Evolutionary conservation across 202 grass and related monocot species (phyloP).

Genomic region (Dendrocalamus latiflorus): DNA sequence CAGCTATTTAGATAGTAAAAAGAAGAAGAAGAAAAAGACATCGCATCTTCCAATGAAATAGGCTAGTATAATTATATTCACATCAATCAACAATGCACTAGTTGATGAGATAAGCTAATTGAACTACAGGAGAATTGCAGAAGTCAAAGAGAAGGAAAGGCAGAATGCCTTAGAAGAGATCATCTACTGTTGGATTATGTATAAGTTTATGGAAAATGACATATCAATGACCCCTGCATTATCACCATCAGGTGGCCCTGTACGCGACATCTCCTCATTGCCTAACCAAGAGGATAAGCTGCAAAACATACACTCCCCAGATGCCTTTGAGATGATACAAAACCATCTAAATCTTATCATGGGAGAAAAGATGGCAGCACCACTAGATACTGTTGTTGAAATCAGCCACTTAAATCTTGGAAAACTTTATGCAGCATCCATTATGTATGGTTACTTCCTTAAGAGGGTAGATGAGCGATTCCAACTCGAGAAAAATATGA

Average conservation of each 20-base stretch:
- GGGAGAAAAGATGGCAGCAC: too few species aligned
- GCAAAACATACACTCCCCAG: too few species aligned
- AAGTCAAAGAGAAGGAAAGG: conserved; percentile 95
- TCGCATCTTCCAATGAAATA: neutral
- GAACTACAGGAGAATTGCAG: conserved; percentile 83
- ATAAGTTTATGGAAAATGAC: conserved; percentile 82
- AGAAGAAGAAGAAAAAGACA: too few species aligned
- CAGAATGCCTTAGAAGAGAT: conserved; percentile 80
- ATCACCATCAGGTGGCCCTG: conserved; percentile 41
- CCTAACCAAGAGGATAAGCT: conserved; percentile 77
- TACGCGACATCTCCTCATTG: conserved; percentile 41
- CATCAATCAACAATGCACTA: neutral
- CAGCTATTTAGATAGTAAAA: neutral
- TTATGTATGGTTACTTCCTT: conserved; percentile 99
- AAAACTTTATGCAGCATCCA: too few species aligned
- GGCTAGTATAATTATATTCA: neutral
- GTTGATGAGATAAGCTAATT: conserved; percentile 1
- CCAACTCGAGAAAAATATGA: conserved; percentile 92
- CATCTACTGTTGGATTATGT: conserved; percentile 78
- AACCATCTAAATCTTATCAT: too few species aligned
- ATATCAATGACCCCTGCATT: conserved; percentile 75
- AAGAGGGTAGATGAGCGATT: conserved; percentile 92
- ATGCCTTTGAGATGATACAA: too few species aligned
- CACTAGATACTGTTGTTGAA: too few species aligned
- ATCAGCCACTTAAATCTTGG: too few species aligned